phyloP scores from a whole-genome alignment of 306 rosid genomes.

The Styphnolobium japonicum region DNA sequence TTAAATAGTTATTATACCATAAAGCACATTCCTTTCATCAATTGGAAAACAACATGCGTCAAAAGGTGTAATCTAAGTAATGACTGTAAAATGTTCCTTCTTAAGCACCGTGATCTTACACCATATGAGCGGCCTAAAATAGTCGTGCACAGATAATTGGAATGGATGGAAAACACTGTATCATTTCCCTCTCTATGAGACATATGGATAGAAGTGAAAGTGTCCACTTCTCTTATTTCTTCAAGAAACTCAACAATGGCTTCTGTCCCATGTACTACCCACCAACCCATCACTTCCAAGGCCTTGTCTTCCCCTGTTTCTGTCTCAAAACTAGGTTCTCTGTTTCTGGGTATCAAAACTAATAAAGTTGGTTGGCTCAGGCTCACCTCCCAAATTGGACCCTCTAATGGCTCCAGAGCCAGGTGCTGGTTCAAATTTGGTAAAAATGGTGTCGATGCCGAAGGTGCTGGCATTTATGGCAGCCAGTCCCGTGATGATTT shows the following conservation, averaged over 20 bases:
- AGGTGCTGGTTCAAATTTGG: slow-evolving; percentile 91
- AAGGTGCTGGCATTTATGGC: slow-evolving; percentile 98
- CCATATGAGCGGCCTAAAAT: not conserved
- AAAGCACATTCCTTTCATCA: too few species aligned
- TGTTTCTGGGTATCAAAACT: slow-evolving; percentile 51
- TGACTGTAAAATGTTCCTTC: too few species aligned
- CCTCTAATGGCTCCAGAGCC: slow-evolving; percentile 76
- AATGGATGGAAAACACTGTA: not conserved
- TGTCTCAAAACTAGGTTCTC: slow-evolving; percentile 36
- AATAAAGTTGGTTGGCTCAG: slow-evolving; percentile 39
- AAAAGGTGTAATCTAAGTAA: too few species aligned
- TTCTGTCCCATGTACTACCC: slow-evolving; percentile 59
- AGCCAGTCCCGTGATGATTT: slow-evolving; percentile 89
- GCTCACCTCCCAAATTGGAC: slow-evolving; percentile 52
- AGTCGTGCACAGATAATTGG: not conserved
- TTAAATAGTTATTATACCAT: too few species aligned
- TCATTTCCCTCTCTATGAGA: not conserved
- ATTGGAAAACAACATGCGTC: too few species aligned
- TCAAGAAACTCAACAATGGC: slow-evolving; percentile 60
- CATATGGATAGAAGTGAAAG: slow-evolving; percentile 40
- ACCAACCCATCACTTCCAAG: slow-evolving; percentile 41
- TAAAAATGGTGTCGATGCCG: slow-evolving; percentile 82
- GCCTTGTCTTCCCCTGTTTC: slow-evolving; percentile 30
- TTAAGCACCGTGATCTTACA: too few species aligned
- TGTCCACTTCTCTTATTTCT: not conserved